These are phyloP conservation scores for Pseudopithomyces chartarum DNA, from an alignment of 2,329 filamentous ascomycete species.

Conservation along the genomic window DNA sequence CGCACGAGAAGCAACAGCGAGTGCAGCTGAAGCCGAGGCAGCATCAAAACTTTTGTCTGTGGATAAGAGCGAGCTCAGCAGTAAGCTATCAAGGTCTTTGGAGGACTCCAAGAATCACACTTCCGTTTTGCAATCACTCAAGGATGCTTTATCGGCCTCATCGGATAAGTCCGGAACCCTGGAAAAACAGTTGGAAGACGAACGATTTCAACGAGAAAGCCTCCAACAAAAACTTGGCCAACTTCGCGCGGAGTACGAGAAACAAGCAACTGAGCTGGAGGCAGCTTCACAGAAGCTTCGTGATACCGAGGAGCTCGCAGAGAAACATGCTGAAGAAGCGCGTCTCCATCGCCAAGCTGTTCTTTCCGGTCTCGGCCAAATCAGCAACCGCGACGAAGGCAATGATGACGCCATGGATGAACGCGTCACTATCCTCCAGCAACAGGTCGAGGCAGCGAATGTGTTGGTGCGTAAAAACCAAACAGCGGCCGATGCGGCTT, in stretches of 20 bases:
- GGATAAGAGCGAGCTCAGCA: slow-evolving; percentile 80
- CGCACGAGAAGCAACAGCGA: slow-evolving; percentile 79
- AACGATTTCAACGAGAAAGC: slow-evolving; percentile 75
- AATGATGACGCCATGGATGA: slow-evolving; percentile 61
- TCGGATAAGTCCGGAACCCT: slow-evolving; percentile 75
- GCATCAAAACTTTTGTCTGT: slow-evolving; percentile 75
- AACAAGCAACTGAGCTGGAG: slow-evolving; percentile 77
- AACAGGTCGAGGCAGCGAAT: slow-evolving; percentile 79
- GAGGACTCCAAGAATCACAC: slow-evolving; percentile 72
- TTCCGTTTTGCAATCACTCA: slow-evolving; percentile 74
- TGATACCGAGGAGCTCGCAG: slow-evolving; percentile 86
- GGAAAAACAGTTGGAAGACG: slow-evolving; percentile 82
- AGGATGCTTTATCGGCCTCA: slow-evolving; percentile 78
- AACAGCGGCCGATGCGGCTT: slow-evolving; percentile 81
- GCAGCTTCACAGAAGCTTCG: slow-evolving; percentile 73
- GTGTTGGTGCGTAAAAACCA: slow-evolving; percentile 85
- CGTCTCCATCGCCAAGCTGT: slow-evolving; percentile 83
- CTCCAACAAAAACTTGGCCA: slow-evolving; percentile 76
- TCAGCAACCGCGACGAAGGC: slow-evolving; percentile 60
- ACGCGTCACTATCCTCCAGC: slow-evolving; percentile 74
- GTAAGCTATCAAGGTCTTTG: slow-evolving; percentile 69
- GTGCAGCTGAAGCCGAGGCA: slow-evolving; percentile 75
- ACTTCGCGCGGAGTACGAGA: slow-evolving; percentile 82
- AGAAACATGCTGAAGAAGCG: slow-evolving; percentile 86
- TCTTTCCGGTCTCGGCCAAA: slow-evolving; percentile 78